phyloP scores from a whole-genome alignment of 805 yeast species.

The Pichia californica region DNA sequence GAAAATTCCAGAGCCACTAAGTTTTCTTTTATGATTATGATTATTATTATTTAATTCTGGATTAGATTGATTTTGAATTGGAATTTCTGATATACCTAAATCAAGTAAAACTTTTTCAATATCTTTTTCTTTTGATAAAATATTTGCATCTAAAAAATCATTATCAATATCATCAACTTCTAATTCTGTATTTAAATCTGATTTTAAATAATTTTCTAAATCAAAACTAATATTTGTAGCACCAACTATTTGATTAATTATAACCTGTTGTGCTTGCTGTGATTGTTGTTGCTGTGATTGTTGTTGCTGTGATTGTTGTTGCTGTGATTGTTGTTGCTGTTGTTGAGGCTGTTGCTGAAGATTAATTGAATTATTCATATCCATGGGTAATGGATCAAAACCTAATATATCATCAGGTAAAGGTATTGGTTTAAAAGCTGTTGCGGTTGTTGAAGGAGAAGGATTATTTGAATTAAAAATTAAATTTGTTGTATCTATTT shows the following conservation, averaged over 20 bases:
- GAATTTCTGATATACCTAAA: conserved; percentile 31
- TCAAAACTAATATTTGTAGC: conserved; percentile 1
- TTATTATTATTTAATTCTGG: too few species aligned
- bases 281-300: too few species aligned
- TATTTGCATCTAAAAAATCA: conserved; percentile 4
- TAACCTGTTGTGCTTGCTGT: too few species aligned
- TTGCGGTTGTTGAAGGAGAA: conserved; percentile 2
- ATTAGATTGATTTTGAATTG: too few species aligned
- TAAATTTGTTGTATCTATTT: conserved; percentile 18
- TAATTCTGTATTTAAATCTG: not conserved
- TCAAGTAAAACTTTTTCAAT: conserved; percentile 27
- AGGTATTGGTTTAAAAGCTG: conserved; percentile 33
- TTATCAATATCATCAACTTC: not conserved
- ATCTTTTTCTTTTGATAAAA: conserved; percentile 20
- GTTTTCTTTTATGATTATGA: conserved; percentile 47
- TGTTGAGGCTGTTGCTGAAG: too few species aligned
- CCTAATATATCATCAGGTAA: conserved; percentile 52
- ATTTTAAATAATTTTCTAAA: conserved; percentile 2
- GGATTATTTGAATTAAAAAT: conserved; percentile 30
- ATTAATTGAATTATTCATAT: too few species aligned
- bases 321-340: not conserved
- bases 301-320: not conserved
- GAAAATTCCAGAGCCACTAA: conserved; percentile 77
- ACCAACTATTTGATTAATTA: not conserved
- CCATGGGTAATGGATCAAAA: conserved; percentile 17